Evolutionary conservation across 148 eudicot genomes (phyloP).

Genomic region (Fagopyrum tataricum): DNA sequence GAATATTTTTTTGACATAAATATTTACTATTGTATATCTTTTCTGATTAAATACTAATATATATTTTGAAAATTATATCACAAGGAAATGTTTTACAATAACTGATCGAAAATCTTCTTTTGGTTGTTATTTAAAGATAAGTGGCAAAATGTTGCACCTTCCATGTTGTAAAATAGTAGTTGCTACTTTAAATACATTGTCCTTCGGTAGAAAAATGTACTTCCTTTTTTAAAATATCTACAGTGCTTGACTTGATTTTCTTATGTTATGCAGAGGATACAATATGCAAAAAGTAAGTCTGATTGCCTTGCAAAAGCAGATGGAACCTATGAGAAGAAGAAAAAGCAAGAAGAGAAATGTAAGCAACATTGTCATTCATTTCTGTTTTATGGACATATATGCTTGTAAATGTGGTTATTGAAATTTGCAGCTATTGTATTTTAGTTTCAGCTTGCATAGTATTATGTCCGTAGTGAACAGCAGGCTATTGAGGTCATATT

Average conservation of each 20-base stretch:
- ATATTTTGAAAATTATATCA: neutral
- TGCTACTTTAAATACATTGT: neutral
- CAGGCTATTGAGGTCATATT: neutral
- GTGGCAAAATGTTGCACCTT: neutral
- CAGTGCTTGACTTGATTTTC: neutral
- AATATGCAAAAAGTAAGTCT: constrained; percentile 90
- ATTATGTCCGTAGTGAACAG: neutral
- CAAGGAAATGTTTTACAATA: neutral
- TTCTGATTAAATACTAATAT: neutral
- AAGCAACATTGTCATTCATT: neutral
- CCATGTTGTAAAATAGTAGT: neutral
- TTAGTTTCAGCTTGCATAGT: neutral
- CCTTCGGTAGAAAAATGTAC: neutral
- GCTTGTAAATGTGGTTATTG: neutral
- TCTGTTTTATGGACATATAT: neutral
- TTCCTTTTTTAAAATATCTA: neutral
- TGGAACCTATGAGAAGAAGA: constrained; percentile 70
- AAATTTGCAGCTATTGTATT: neutral
- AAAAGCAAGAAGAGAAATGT: constrained; percentile 92
- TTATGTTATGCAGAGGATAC: constrained; percentile 60
- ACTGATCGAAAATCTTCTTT: neutral
- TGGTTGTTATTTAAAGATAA: neutral
- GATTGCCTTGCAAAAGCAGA: constrained; percentile 89
- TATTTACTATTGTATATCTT: neutral
- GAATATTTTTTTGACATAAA: neutral